phyloP scores from a whole-genome alignment of 768 basidiomycete species.

The Gymnopilus dilepis region DNA sequence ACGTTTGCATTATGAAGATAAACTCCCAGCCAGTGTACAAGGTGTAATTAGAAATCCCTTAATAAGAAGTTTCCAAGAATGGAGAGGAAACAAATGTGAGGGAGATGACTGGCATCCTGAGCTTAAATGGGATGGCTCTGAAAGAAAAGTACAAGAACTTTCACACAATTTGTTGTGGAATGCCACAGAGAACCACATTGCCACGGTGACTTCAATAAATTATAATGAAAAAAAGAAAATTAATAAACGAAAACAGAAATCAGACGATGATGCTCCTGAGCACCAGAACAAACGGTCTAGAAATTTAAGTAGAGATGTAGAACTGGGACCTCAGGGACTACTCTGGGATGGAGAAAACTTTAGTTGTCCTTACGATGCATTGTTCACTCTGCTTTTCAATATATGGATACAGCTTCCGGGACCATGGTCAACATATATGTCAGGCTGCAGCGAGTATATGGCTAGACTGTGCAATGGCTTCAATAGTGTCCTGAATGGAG shows the following conservation, averaged over 20 bases:
- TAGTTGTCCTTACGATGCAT: constrained; percentile 33
- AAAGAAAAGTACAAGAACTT: background rate
- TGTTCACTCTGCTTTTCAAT: constrained; percentile 28
- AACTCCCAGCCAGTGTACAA: constrained; percentile 12
- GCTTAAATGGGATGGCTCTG: constrained; percentile 12
- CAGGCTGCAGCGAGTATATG: background rate
- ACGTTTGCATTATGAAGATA: constrained; percentile 15
- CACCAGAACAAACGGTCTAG: background rate
- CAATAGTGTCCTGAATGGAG: background rate
- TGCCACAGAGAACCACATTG: background rate
- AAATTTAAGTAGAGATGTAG: background rate
- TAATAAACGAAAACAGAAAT: background rate
- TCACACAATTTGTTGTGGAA: constrained; percentile 6
- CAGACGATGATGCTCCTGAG: background rate
- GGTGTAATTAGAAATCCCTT: constrained; percentile 19
- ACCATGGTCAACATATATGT: background rate
- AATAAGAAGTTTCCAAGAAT: background rate
- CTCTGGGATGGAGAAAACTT: constrained; percentile 27
- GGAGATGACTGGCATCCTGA: background rate
- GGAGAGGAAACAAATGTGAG: background rate
- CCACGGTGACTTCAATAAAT: background rate
- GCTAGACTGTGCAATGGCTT: background rate
- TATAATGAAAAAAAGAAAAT: background rate
- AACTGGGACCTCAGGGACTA: constrained; percentile 15
- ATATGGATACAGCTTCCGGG: constrained; percentile 21